These are phyloP conservation scores for Tremella yokohamensis DNA, from an alignment of 768 basidiomycete genomes.

Conservation along the genomic window DNA sequence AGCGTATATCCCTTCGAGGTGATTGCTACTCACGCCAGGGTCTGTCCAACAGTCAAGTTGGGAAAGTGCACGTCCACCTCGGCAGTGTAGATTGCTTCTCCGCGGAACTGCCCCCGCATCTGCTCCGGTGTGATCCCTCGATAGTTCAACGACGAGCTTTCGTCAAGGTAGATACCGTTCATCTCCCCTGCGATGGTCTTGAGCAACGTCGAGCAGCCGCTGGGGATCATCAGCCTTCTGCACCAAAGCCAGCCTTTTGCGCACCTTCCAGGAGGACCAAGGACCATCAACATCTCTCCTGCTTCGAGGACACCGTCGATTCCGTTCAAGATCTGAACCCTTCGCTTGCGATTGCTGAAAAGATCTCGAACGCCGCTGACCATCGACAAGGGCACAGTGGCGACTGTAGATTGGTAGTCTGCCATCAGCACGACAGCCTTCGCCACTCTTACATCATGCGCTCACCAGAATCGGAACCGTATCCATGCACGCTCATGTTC, in stretches of 20 bases:
- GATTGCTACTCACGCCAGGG: conserved; percentile 53
- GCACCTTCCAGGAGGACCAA: conserved; percentile 65
- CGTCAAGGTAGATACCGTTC: conserved; percentile 62
- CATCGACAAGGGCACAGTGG: conserved; percentile 46
- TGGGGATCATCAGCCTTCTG: conserved; percentile 51
- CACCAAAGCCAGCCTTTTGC: conserved; percentile 2
- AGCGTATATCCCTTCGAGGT: too few species aligned
- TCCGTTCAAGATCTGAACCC: conserved; percentile 55
- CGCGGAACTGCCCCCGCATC: conserved; percentile 63
- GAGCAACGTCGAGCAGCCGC: conserved; percentile 79
- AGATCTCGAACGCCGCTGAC: conserved; percentile 25
- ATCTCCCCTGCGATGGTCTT: conserved; percentile 71
- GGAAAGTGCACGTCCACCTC: conserved; percentile 86
- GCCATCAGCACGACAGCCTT: not conserved
- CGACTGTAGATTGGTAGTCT: conserved; percentile 55
- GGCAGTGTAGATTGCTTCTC: conserved; percentile 55
- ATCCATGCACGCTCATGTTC: conserved; percentile 51
- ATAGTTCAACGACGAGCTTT: conserved; percentile 70
- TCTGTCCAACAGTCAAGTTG: conserved; percentile 58
- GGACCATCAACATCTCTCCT: conserved; percentile 68
- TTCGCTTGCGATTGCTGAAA: conserved; percentile 37
- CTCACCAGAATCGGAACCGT: conserved; percentile 42
- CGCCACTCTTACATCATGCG: not conserved
- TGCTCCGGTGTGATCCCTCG: conserved; percentile 68
- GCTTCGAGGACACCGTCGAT: conserved; percentile 62